Conservation (phyloP, 208 protist species). For the Angomonas ambiguus region DNA sequence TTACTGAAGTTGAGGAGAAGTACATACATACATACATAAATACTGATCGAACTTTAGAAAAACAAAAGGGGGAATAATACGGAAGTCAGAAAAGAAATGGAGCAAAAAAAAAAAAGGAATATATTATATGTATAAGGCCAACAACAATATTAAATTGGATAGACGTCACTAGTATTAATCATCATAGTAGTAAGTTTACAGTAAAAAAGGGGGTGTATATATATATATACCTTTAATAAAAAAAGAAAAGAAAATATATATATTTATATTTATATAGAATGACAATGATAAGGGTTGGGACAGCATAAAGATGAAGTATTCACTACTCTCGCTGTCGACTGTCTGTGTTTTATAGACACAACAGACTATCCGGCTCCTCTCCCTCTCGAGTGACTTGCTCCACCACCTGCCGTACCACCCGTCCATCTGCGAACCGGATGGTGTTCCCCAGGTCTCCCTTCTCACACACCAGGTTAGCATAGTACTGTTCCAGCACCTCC, state of each 20-base stretch:
- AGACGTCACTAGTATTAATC: no score
- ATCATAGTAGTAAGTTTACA: no score
- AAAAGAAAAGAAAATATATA: slow-evolving; percentile 15
- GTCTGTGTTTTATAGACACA: slow-evolving; percentile 26
- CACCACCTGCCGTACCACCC: slow-evolving; percentile 22
- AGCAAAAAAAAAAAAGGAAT: slow-evolving; percentile 16
- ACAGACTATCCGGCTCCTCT: slow-evolving; percentile 69
- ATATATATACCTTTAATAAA: slow-evolving; percentile 13
- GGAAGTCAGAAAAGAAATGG: no score
- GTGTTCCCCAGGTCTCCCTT: not conserved
- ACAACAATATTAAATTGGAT: no score
- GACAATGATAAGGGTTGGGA: no score
- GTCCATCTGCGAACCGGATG: slow-evolving; percentile 1
- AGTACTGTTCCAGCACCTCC: slow-evolving; percentile 20
- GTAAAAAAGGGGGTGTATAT: no score
- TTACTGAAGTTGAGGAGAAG: no score
- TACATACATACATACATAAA: no score
- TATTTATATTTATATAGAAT: slow-evolving; percentile 5
- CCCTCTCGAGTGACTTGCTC: slow-evolving; percentile 48
- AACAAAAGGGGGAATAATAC: no score
- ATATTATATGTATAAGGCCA: no score
- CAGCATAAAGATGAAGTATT: no score
- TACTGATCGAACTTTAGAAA: no score
- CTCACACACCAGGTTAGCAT: not conserved
- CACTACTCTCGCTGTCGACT: not conserved